Base-by-base conservation (phyloP, 129 eudicot species). In the Centella asiatica region DNA sequence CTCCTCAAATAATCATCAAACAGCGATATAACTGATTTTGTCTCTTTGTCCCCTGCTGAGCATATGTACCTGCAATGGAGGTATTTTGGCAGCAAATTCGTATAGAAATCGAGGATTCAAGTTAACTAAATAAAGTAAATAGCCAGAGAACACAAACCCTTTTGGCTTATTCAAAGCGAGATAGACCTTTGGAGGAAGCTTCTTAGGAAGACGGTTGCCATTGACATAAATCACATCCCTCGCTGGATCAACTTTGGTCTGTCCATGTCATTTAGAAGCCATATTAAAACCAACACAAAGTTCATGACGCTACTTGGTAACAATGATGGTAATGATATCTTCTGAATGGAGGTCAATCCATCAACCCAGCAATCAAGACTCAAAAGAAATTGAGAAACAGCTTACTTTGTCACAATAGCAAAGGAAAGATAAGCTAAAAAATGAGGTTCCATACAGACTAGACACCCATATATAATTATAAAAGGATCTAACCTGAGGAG, bases 131-230 rank as follows among this genome's bases (percentile, higher is more conserved):
- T 24, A 45, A 12, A 23, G 4, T 45, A 22, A 40, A 24, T 19
- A 34, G 17, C 19, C 18, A 61, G 45, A 62, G 50, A 67, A 64
- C 46, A 69, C 79, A 58, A 68, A 90, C 97, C 99, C 99, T 78
- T 92, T 92, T 57, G 99, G 99, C 88, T 92, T 92, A 95, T 92
- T 92, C 52, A 92, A 68, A 46, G 99, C 99, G 70, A 92, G 78
- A 78, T 92, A 87, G 48, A 92, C 88, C 83, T 87, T 92, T 1
- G 95, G 88, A 51, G 99, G 96, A 74, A 92, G 78, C 66, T 77
- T 92, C 82, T 87, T 92, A 17, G 96, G 80, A 63, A 92, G 87
- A 18, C 99, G 96, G 61, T 54, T 85, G 44, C 99, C 99, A 25
- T 92, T 87, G n/a, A 92, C 99, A 78, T 92, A 92, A 33, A 92